A percentile compares a stretch with the other conserved stretches of the same genome.
Conservation (phyloP, 1,139 yeast species). For the Yamadazyma trypodendri region DNA sequence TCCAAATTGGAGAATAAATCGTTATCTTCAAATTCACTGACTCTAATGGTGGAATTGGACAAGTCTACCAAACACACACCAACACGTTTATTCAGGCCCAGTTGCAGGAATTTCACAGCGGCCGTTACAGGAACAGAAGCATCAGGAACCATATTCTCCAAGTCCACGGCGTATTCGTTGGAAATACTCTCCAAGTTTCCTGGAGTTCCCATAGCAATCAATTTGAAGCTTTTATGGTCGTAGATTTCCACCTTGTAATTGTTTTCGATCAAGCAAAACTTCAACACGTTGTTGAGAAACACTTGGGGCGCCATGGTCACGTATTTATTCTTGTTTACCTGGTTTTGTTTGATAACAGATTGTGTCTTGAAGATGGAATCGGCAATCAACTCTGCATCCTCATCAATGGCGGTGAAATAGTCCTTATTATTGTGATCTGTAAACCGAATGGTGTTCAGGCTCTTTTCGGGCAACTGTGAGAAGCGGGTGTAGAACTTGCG, state of each 20-base stretch:
- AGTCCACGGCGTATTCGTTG: constrained; percentile 46
- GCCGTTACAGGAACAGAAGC: constrained; percentile 73
- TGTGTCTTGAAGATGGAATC: constrained; percentile 80
- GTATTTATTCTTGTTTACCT: constrained; percentile 51
- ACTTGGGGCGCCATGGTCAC: constrained; percentile 80
- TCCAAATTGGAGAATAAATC: constrained; percentile 86
- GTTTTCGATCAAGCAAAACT: constrained; percentile 63
- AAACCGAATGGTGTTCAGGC: constrained; percentile 54
- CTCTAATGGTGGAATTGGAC: constrained; percentile 60
- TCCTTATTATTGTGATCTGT: constrained; percentile 71
- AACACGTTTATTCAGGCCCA: constrained; percentile 48
- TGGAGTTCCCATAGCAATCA: constrained; percentile 73
- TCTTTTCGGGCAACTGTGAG: constrained; percentile 49
- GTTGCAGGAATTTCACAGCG: constrained; percentile 58
- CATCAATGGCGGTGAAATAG: constrained; percentile 70
- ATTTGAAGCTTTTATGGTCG: constrained; percentile 56
- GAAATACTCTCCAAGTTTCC: constrained; percentile 68
- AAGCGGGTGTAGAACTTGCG: constrained; percentile 62
- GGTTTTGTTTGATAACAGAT: constrained; percentile 65
- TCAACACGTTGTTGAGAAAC: constrained; percentile 59
- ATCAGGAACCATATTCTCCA: constrained; percentile 66
- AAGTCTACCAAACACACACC: constrained; percentile 86
- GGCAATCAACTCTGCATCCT: constrained; percentile 83
- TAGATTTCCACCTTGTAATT: constrained; percentile 78
- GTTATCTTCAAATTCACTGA: constrained; percentile 81